phyloP scores from a whole-genome alignment of 164 flowering plant species.

The Taxillus chinensis region DNA sequence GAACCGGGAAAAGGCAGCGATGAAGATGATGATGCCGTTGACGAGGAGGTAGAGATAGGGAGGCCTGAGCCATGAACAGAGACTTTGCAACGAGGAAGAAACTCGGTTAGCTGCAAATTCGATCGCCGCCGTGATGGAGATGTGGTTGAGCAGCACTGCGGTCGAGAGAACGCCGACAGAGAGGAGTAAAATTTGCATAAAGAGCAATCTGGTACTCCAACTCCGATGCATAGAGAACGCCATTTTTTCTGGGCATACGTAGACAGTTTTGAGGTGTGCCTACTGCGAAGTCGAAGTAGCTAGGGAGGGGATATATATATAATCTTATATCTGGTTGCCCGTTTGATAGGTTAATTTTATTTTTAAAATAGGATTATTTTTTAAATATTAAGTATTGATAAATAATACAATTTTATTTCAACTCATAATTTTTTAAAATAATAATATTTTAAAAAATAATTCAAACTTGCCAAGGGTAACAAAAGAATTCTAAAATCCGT shows the following conservation, averaged over 20 bases:
- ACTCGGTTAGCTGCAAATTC: constrained; percentile 13
- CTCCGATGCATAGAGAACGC: neutral
- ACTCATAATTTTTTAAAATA: too few species aligned
- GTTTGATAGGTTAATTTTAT: too few species aligned
- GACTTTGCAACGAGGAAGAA: constrained; percentile 31
- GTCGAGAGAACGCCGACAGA: constrained; percentile 22
- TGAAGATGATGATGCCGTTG: constrained; percentile 64
- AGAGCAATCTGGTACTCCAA: constrained; percentile 8
- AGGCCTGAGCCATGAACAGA: constrained; percentile 45
- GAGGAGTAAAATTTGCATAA: constrained; percentile 19
- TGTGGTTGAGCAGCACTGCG: constrained; percentile 19
- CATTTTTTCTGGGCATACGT: constrained; percentile 10
- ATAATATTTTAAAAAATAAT: too few species aligned
- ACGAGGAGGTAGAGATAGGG: constrained; percentile 59
- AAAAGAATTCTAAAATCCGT: too few species aligned
- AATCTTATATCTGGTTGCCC: too few species aligned
- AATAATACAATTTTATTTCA: too few species aligned
- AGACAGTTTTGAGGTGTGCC: neutral
- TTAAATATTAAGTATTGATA: too few species aligned
- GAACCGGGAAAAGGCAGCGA: constrained; percentile 40
- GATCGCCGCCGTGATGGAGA: constrained; percentile 15
- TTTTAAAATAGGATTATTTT: too few species aligned
- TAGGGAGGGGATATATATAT: neutral
- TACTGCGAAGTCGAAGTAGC: too few species aligned
- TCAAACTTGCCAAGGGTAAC: too few species aligned